Evolutionary conservation across 805 yeast genomes (phyloP), one percentile per base, ranked within the genome.

Genomic region (Saccharomyces kudriavzevii): DNA sequence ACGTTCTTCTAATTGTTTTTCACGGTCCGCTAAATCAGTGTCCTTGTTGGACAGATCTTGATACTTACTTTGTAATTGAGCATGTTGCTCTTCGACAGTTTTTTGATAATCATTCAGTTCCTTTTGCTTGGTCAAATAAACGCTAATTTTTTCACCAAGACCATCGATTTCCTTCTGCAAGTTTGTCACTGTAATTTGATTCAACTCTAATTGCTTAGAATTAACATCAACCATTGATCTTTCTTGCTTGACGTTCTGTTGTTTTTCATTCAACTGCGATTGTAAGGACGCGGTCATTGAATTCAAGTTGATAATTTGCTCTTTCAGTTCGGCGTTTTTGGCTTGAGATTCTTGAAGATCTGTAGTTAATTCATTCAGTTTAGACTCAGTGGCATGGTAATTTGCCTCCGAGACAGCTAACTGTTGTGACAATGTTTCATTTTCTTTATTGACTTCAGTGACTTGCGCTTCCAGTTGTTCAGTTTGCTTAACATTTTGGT

Each of bases 401-500:
- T 81, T 85, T 10, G 96, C 95, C 67, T 90, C 96, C 1, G 87
- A 79, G 46, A 87, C 77, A 0, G 89, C 80, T 0, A 88, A 75
- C 61, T 89, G 91, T 52, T 87, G 81, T 60, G 85, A 75, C 59
- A 90, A 72, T 45, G 81, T 77, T 53, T 84, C 89, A 5, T 85
- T 78, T 63, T 90, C 96, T 52, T 74, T 76, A 48, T 77, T 81
- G 0, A 90, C 80, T 6, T 77, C 70, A n/a, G 71, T 69, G 58
- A 89, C 75, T 43, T 78, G 76, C 11, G 77, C 69, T 68, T 90
- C 92, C 45, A 88, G 86, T 56, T 83, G 81, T 55, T 82, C 82
- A 28, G 87, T 89, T 66, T 85, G 88, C 57, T 80, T 76, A 5
- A 85, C 87, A 67, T 92, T 97, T 54, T 79, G 79, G 40, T 89